Evolutionary conservation across 345 rosid species (phyloP), one percentile per base, ranked within the genome.

Genomic region (Microcos paniculata): DNA sequence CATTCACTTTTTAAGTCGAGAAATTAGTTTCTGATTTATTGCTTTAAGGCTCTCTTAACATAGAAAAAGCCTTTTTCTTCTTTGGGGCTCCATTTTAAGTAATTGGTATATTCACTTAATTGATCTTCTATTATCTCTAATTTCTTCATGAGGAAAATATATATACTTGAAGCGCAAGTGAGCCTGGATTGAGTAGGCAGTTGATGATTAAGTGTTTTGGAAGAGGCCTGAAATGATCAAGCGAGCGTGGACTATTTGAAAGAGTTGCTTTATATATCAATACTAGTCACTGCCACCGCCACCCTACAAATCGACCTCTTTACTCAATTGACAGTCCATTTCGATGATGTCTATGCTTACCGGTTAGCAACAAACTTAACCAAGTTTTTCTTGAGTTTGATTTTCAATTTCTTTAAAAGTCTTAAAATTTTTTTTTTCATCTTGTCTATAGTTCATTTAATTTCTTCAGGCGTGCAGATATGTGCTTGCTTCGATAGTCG

Each of bases 1-100:
- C 93, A 77, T 85, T 93, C 38, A 84, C 84, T 40, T 81, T 68
- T 21, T 84, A 93, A 77, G 85, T 95, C 58, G 90, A 95, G 80
- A 97, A 91, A 74, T 55, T 93, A 82, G 85, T 93, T 56, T 75
- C 62, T 77, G 96, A 95, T 75, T 86, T 88, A 30, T 56, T 73
- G 73, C 49, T 62, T 38, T 77, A 38, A 77, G 57, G 40, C 21
- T n/a, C n/a, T n/a, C n/a, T n/a, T n/a, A n/a, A n/a, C n/a, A n/a
- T n/a, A n/a, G n/a, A n/a, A n/a, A n/a, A n/a, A n/a, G n/a, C n/a
- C n/a, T n/a, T n/a, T 49, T 43, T 12, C 73, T 24, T 53, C 16
- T 12, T 16, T n/a, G n/a, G n/a, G 23, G 12, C 28, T 42, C 56
- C 56, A 46, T 68, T 18, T 19, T 24, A 3, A 43, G 28, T 43